Evolutionary conservation across 2,329 filamentous ascomycete species (phyloP), one percentile per base, ranked within the genome.

Genomic region (Ascomycota sp.): DNA sequence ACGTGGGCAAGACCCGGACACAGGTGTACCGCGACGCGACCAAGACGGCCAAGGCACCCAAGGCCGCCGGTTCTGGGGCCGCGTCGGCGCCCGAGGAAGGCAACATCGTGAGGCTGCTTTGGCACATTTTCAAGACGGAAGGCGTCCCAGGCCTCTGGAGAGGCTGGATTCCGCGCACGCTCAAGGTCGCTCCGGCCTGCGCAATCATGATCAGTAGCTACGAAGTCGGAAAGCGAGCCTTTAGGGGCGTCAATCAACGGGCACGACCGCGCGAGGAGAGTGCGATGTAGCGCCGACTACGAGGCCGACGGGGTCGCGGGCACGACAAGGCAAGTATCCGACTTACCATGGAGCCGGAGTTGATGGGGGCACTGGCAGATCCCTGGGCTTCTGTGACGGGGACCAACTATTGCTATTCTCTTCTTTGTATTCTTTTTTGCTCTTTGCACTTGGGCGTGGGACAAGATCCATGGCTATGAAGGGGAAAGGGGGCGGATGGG

Each of bases 181-280:
- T 95, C 35, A 95, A 95, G 50, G 85, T 98, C 5, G 86, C 89
- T 1, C 89, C 89, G 1, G 82, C 86, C 0, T 98, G 89, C 53
- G 89, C 89, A 20, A 95, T 98, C 48, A 98, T 98, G 89, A 95
- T 98, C 47, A 91, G 81, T 48, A 93, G 77, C 47, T 98, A 95
- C 51, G 89, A 98, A 52, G 69, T 95, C 23, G 85, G 89, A 30
- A 98, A 98, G 63, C 75, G 79, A 50, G 74, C 78, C 48, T 91
- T 91, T 22, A 64, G 71, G 31, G 65, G 68, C 8, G 69, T 81
- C 29, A 94, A 95, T 35, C 61, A 68, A 43, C 55, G 47, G 13
- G 35, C 29, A 3, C 7, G 10, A 6, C n/a, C n/a, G n/a, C n/a
- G n/a, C n/a, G n/a, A n/a, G n/a, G n/a, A n/a, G n/a, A n/a, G n/a